Conservation (phyloP, 257 asterid genomes). For the Linaria vulgaris region DNA sequence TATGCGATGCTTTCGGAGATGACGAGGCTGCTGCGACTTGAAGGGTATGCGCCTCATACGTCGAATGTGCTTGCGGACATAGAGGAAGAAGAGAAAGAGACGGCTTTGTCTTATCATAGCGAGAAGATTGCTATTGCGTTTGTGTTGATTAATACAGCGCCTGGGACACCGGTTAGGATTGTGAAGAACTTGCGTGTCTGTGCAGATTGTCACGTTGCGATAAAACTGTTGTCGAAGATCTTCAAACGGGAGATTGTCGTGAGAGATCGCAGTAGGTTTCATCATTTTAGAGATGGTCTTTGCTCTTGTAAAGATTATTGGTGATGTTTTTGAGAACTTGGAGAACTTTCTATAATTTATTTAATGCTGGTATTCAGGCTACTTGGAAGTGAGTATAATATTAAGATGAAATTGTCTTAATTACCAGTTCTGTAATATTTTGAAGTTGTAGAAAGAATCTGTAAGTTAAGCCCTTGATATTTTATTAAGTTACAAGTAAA, state of each 20-base stretch:
- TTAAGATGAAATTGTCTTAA: too few relatives aligned
- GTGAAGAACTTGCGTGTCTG: conserved; percentile 82
- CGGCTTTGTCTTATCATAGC: conserved; percentile 72
- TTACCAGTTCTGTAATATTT: too few relatives aligned
- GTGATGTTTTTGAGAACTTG: conserved; percentile 33
- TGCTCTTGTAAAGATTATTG: conserved; percentile 90
- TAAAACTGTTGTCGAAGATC: conserved; percentile 59
- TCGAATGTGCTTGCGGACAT: conserved; percentile 72
- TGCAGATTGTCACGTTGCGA: conserved; percentile 77
- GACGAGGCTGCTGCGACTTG: conserved; percentile 59
- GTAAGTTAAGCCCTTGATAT: too few relatives aligned
- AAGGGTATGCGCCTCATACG: conserved; percentile 76
- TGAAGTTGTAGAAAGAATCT: too few relatives aligned
- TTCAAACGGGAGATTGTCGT: conserved; percentile 67
- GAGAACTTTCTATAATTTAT: too few relatives aligned
- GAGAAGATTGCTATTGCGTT: conserved; percentile 85
- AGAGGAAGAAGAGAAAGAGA: conserved; percentile 90
- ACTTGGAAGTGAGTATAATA: too few relatives aligned
- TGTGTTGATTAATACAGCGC: conserved; percentile 60
- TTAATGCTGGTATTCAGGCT: too few relatives aligned
- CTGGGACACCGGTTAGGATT: conserved; percentile 56
- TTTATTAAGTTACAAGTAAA: too few relatives aligned
- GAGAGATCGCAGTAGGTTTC: conserved; percentile 85
- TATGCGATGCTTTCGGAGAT: conserved; percentile 72
- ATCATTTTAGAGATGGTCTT: conserved; percentile 66